Conservation (phyloP, 768 basidiomycete species). For the Pleurotus giganteus region DNA sequence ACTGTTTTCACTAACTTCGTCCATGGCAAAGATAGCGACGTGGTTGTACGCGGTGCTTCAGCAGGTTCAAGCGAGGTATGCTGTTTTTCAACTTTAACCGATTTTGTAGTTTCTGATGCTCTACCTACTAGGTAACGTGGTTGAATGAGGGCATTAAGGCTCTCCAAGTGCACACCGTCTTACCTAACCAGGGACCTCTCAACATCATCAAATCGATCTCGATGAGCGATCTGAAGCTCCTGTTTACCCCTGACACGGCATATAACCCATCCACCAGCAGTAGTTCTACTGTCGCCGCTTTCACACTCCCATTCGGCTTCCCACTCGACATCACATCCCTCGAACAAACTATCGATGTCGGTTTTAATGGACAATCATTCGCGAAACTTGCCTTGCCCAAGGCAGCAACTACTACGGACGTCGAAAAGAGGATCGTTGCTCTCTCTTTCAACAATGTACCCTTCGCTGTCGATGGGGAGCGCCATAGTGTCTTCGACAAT, state of each 20-base stretch:
- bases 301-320: conserved; percentile 68
- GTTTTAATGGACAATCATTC: conserved; percentile 50
- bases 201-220: conserved; percentile 63
- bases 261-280: conserved; percentile 60
- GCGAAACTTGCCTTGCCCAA: conserved; percentile 61
- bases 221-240: conserved; percentile 55
- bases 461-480: conserved; percentile 49
- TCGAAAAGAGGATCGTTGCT: conserved; percentile 58
- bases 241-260: conserved; percentile 56
- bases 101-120: neutral
- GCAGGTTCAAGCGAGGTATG: conserved; percentile 59
- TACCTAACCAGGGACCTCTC: conserved; percentile 62
- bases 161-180: conserved; percentile 53
- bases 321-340: conserved; percentile 64
- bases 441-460: conserved; percentile 59
- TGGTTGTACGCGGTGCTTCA: conserved; percentile 56
- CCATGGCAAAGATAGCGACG: conserved; percentile 59
- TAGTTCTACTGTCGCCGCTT: conserved; percentile 57
- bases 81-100: too few relatives aligned
- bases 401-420: conserved; percentile 56
- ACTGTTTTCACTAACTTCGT: conserved; percentile 71
- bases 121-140: conserved; percentile 57
- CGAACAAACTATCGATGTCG: conserved; percentile 56
- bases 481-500: conserved; percentile 51
- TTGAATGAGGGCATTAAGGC: conserved; percentile 68